These are phyloP conservation scores for Cordia subcordata DNA, from an alignment of 257 asterid species.

Conservation along the genomic window DNA sequence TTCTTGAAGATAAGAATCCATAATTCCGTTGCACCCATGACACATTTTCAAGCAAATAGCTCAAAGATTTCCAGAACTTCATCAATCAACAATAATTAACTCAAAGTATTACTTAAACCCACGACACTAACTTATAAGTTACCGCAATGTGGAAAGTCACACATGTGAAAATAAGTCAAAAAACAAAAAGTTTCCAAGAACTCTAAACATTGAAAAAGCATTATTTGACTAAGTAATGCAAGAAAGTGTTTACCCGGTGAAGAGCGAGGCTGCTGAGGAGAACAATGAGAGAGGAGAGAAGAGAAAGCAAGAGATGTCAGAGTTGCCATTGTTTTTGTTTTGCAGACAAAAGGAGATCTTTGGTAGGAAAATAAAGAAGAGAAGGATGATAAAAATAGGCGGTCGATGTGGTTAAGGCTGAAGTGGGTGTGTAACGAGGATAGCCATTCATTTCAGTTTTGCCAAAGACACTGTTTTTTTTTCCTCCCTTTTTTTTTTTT, in stretches of 20 bases:
- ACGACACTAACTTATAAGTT: no score
- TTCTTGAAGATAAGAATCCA: no score
- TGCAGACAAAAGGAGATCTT: constrained; percentile 8
- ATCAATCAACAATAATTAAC: no score
- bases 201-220: background rate
- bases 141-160: no score
- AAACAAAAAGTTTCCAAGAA: constrained; percentile 1
- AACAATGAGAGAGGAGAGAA: constrained; percentile 44
- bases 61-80: no score
- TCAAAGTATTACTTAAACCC: no score
- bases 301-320: constrained; percentile 61
- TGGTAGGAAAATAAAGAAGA: constrained; percentile 6
- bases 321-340: constrained; percentile 41
- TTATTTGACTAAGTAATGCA: background rate
- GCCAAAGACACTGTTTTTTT: no score
- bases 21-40: no score
- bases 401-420: background rate
- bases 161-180: no score
- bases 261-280: constrained; percentile 40
- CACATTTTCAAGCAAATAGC: no score
- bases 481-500: no score
- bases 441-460: constrained; percentile 53
- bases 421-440: constrained; percentile 47
- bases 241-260: constrained; percentile 36
- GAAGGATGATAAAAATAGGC: constrained; percentile 6